A percentile compares a stretch with the other conserved stretches of the same genome.
Conservation (phyloP, 140 eudicot genomes). For the Oenanthe javanica region DNA sequence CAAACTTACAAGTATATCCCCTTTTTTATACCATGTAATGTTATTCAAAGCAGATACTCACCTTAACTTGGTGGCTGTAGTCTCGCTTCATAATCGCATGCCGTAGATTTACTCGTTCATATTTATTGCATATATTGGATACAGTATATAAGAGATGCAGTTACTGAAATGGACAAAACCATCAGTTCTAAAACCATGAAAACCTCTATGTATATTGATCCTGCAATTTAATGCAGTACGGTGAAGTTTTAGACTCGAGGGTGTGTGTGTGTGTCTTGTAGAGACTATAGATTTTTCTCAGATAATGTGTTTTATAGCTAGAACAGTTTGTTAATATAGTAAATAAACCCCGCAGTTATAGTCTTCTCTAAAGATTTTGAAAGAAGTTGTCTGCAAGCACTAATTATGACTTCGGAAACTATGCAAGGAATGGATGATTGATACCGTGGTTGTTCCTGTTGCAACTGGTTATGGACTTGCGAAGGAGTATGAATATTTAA, state of each 20-base stretch:
- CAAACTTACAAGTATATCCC: background rate
- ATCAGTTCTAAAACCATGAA: background rate
- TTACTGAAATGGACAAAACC: background rate
- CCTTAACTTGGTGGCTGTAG: background rate
- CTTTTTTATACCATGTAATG: background rate
- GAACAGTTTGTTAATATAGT: background rate
- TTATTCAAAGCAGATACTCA: background rate
- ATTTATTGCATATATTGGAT: background rate
- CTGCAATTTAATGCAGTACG: background rate
- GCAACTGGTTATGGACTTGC: conserved; percentile 76
- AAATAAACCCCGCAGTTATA: background rate
- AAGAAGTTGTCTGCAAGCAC: background rate
- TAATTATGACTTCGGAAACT: conserved; percentile 2
- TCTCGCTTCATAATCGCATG: background rate
- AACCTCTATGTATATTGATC: background rate
- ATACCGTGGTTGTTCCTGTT: conserved; percentile 78
- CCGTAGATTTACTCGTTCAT: background rate
- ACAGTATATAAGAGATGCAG: background rate
- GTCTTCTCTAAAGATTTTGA: background rate
- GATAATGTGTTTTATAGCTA: background rate
- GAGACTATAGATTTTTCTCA: background rate
- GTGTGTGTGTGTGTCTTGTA: background rate
- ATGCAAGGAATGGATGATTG: conserved; percentile 85
- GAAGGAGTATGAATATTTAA: conserved; percentile 69
- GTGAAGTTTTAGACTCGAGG: background rate